Evolutionary conservation across 2,329 filamentous ascomycete species (phyloP), one percentile per base, ranked within the genome.

Genomic region (Xylariales sp.): DNA sequence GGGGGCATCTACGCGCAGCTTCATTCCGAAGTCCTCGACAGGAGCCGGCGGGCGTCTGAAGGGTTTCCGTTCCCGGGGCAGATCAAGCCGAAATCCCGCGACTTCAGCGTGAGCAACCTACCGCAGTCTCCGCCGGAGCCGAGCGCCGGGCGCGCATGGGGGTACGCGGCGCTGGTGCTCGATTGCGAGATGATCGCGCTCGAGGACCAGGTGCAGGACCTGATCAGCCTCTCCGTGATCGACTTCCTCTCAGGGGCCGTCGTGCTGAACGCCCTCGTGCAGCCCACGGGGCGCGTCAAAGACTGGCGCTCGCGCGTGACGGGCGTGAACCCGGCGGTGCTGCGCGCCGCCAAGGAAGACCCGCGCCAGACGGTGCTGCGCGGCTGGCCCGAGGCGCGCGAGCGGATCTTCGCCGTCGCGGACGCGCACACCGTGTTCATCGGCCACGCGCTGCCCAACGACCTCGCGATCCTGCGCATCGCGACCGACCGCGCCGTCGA

Each of bases 101-200:
- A 32, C 43, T 14, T 30, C 16, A 28, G 1, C 18, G 32, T 5
- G 16, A 41, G 50, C 23, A 36, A 23, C 41, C 8, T 3, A 8
- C 61, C 63, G 9, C 3, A 71, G 58, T 50, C 28, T 54, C 32
- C 16, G 41, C 32, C 62, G 2, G 49, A 65, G 8, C 34, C 46
- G 16, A 56, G 32, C 6, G 39, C 12, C 2, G 9, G 28, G 1
- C 48, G 39, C 1, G 36, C 30, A 1, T n/a, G 53, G 6, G 76
- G 71, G 50, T 77, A 74, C 54, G 72, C 53, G 34, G 82, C 80
- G 3, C 78, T 86, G 2, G 80, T 77, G 0, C 71, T 86, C 7
- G 83, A 86, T 69, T 85, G 83, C 66, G 83, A 86, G 71, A 85
- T 85, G 83, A 82, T 82, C 5, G 75, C 73, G 14, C 73, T 82